A percentile compares a stretch with the other conserved stretches of the same genome.
phyloP scores from a whole-genome alignment of 352 stramenopile species.

The Globisporangium iwayamae region DNA sequence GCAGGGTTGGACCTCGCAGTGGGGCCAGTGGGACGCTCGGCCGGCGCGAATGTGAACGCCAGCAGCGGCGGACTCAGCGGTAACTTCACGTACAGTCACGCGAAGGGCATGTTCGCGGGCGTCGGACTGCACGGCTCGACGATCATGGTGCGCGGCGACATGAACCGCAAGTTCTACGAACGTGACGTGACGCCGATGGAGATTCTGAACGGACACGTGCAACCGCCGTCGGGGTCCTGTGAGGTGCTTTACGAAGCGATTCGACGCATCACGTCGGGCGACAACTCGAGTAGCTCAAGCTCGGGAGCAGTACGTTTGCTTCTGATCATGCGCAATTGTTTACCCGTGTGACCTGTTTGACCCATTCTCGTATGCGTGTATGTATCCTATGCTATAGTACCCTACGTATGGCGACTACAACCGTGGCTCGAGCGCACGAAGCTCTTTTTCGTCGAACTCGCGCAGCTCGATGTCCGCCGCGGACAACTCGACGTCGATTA shows the following conservation, averaged over 20 bases:
- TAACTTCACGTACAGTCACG: slow-evolving; percentile 87
- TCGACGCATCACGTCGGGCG: slow-evolving; percentile 31
- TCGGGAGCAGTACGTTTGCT: slow-evolving; percentile 10
- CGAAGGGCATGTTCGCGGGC: slow-evolving; percentile 78
- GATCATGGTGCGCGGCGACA: slow-evolving; percentile 79
- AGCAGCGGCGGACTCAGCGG: slow-evolving; percentile 70
- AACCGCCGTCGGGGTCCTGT: slow-evolving; percentile 52
- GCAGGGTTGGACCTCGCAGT: slow-evolving; percentile 74
- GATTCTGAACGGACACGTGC: slow-evolving; percentile 76
- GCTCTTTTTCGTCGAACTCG: slow-evolving; percentile 6
- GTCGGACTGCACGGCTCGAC: slow-evolving; percentile 78
- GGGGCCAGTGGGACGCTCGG: slow-evolving; percentile 62
- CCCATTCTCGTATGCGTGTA: not conserved
- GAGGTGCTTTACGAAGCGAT: slow-evolving; percentile 75
- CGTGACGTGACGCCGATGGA: slow-evolving; percentile 75
- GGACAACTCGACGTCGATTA: slow-evolving; percentile 8
- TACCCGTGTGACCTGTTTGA: not conserved
- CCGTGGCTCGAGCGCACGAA: slow-evolving; percentile 8
- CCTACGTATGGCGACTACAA: slow-evolving; percentile 17
- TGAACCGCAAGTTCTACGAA: slow-evolving; percentile 85
- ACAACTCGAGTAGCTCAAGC: not conserved
- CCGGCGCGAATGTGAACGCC: slow-evolving; percentile 72
- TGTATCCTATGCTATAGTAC: slow-evolving; percentile 7
- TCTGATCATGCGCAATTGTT: not conserved
- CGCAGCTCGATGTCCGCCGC: slow-evolving; percentile 17